Base-by-base conservation (phyloP, 2,329 filamentous ascomycete genomes). In the Diaporthe sp. region DNA sequence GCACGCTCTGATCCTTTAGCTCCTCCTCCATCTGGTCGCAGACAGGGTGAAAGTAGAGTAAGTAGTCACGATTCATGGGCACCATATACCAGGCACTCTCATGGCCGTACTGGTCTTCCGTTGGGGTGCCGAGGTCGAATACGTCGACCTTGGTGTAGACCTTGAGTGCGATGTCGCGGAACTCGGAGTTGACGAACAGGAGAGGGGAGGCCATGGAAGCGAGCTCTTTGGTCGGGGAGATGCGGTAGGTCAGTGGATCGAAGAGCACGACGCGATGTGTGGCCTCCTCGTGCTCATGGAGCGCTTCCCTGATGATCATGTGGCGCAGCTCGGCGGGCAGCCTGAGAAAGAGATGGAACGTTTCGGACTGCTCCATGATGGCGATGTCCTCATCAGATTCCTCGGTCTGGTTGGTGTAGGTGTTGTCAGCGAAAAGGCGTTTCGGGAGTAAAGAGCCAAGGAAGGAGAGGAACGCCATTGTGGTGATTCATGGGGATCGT, bases 301-400 rank as follows among this genome's bases (percentile, higher is more conserved):
- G 58, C 8, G 57, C 73, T 22, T 53, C 46, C 9, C 28, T 15
- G 67, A 72, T 65, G 49, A 75, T 34, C 44, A 72, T 53, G 37
- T 65, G 34, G n/a, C 67, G 68, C 42, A 72, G 58, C 73, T 73
- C 74, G 34, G 69, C 1, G 6, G 74, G 70, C 34, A 75, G 59
- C 37, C 49, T 59, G 19, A 31, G 25, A 25, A 69, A 73, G 3
- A 25, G 22, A 19, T 46, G 22, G 13, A 68, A 68, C 53, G 3
- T 17, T 22, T 68, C 62, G 31, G 31, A n/a, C 46, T 37, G 17
- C 4, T 49, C 46, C 44, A 39, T 53, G 62, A 25, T 25, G 31
- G 46, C 46, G 31, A n/a, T 19, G 42, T n/a, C 15, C 25, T 68
- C 46, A 22, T 39, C 34, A 19, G 25, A 6, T 7, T 51, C 9